These are phyloP conservation scores for Suillus spraguei DNA, from an alignment of 768 basidiomycete genomes.

Conservation along the genomic window DNA sequence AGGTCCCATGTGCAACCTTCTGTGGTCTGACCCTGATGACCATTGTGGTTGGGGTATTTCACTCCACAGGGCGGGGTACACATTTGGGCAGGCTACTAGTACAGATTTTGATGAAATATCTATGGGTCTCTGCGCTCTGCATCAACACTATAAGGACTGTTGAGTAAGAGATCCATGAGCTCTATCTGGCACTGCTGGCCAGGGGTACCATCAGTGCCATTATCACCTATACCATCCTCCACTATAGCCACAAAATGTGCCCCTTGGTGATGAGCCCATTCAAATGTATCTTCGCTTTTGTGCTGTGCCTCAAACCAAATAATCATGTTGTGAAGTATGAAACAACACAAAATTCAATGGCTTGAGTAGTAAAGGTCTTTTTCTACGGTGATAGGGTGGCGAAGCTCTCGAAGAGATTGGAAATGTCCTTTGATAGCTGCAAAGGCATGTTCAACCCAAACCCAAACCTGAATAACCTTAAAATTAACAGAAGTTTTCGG, in stretches of 20 bases:
- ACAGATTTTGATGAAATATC: too few species aligned
- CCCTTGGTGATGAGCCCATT: neutral
- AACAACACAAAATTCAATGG: neutral
- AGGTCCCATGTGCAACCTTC: conserved; percentile 98
- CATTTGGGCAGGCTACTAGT: conserved; percentile 99
- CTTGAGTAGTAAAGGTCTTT: neutral
- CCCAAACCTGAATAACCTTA: neutral
- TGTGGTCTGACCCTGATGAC: conserved; percentile 99
- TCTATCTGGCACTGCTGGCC: neutral
- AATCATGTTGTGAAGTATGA: neutral
- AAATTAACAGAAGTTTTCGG: neutral
- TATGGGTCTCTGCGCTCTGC: neutral
- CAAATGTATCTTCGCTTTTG: neutral
- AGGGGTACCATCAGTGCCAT: neutral
- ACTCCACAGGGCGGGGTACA: conserved; percentile 98
- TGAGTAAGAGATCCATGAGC: neutral
- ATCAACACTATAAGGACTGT: neutral
- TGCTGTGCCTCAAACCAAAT: neutral
- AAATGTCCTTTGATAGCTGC: neutral
- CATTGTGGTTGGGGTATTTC: conserved; percentile 99
- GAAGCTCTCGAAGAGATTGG: neutral
- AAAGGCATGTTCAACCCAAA: neutral
- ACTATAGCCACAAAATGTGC: neutral
- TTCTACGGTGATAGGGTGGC: neutral
- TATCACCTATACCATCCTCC: neutral